Conservation (phyloP, 805 yeast species). For the Kazachstania africana region DNA sequence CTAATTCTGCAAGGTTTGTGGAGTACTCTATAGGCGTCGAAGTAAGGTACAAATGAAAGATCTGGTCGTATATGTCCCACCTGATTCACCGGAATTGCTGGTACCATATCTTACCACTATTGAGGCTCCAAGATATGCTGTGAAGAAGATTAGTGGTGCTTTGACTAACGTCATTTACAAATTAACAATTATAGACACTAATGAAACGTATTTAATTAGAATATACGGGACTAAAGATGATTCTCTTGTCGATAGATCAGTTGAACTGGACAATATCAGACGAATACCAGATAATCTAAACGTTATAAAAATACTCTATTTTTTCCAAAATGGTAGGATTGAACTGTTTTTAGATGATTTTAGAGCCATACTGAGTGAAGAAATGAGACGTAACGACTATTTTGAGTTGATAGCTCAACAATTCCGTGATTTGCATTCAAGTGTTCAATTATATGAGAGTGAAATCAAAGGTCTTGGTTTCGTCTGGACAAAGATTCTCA, state of each 20-base stretch:
- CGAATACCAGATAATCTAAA: constrained; percentile 43
- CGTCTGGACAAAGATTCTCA: constrained; percentile 52
- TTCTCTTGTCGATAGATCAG: constrained; percentile 67
- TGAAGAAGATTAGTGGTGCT: constrained; percentile 70
- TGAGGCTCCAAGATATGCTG: constrained; percentile 1
- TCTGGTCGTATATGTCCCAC: constrained; percentile 3
- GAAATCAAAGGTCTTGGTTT: constrained; percentile 41
- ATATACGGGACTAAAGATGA: constrained; percentile 81
- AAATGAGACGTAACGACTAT: constrained; percentile 56
- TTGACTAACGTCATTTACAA: constrained; percentile 79
- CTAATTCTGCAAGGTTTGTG: too few relatives aligned
- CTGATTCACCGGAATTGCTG: constrained; percentile 4
- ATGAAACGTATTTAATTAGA: constrained; percentile 40
- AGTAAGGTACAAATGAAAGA: constrained; percentile 4
- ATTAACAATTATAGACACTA: constrained; percentile 30
- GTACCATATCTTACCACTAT: constrained; percentile 3
- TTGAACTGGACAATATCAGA: constrained; percentile 56
- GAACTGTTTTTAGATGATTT: constrained; percentile 82
- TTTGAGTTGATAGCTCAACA: constrained; percentile 76
- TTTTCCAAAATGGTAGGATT: constrained; percentile 78
- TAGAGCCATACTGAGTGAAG: constrained; percentile 53
- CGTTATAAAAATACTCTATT: constrained; percentile 50
- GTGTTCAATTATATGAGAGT: constrained; percentile 43
- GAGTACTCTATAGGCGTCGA: too few relatives aligned
- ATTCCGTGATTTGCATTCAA: constrained; percentile 81